Evolutionary conservation across 257 asterid species (phyloP).

Genomic region (Cruciata laevipes): DNA sequence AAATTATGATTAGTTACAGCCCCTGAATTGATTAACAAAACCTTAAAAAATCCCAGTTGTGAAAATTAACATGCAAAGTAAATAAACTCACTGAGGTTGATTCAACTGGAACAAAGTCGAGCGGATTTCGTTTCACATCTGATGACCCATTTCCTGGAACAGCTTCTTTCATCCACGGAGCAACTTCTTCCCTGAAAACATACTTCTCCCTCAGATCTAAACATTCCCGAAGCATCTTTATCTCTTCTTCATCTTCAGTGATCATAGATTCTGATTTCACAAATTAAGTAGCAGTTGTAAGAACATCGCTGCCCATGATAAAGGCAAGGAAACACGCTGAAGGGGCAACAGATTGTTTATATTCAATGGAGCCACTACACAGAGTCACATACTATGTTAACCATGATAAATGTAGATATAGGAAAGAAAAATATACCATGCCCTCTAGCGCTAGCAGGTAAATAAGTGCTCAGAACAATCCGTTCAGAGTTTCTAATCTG

Average conservation of each 20-base stretch:
- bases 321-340: constrained; percentile 3
- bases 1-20: constrained; percentile 11
- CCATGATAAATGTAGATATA: constrained; percentile 17
- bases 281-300: constrained; percentile 28
- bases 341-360: not conserved
- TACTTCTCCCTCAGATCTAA: constrained; percentile 74
- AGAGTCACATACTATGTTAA: constrained; percentile 13
- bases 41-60: not conserved
- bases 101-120: constrained; percentile 56
- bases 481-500: constrained; percentile 34
- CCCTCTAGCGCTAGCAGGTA: constrained; percentile 36
- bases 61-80: constrained; percentile 12
- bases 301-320: not conserved
- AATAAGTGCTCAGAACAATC: constrained; percentile 28
- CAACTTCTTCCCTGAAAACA: constrained; percentile 64
- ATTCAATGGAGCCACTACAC: not conserved
- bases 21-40: constrained; percentile 15
- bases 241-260: constrained; percentile 74
- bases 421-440: constrained; percentile 51
- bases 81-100: constrained; percentile 68
- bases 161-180: constrained; percentile 57
- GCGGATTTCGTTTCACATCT: constrained; percentile 42
- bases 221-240: constrained; percentile 74
- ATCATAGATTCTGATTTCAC: constrained; percentile 48
- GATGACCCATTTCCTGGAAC: constrained; percentile 29